Percentiles rank a stretch among this genome's conserved stretches.
Evolutionary conservation across 176 grass and related monocot genomes (phyloP).

Genomic region (Eleusine coracana): DNA sequence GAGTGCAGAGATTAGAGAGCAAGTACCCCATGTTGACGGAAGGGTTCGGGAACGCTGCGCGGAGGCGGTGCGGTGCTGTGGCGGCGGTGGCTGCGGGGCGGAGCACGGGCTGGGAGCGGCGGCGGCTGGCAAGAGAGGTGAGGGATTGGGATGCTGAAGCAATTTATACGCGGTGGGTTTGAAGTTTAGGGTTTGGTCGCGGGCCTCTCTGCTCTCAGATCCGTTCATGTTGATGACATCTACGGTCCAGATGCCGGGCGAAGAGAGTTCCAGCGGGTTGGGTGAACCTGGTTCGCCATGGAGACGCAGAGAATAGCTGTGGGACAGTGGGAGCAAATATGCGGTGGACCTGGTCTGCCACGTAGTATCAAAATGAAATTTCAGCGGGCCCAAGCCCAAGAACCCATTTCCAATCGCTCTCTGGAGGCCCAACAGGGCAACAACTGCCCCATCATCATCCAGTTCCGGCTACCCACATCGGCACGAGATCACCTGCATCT

Average conservation of each 20-base stretch:
- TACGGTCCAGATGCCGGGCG: conserved; percentile 17
- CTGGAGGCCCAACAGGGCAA: neutral
- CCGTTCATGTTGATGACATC: neutral
- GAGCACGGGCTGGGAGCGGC: conserved; percentile 31
- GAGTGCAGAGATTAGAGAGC: neutral
- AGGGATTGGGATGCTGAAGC: neutral
- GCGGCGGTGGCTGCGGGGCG: neutral
- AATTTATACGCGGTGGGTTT: conserved; percentile 30
- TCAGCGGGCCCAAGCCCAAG: neutral
- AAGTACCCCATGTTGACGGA: conserved; percentile 53
- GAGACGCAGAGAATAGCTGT: neutral
- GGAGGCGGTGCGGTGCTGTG: neutral
- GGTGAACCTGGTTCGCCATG: conserved; percentile 26
- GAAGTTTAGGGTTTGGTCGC: conserved; percentile 47
- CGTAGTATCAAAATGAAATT: neutral
- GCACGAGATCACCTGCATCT: conserved; percentile 37
- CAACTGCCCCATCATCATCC: neutral
- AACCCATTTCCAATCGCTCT: neutral
- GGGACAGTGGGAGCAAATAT: neutral
- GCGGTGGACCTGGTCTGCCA: conserved; percentile 22
- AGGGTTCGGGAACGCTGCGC: conserved; percentile 24
- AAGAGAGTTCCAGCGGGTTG: neutral
- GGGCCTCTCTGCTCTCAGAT: conserved; percentile 24
- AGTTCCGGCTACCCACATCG: conserved; percentile 19
- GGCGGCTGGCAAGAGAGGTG: conserved; percentile 28